Percentiles rank a stretch among this genome's conserved stretches.
Evolutionary conservation across 768 basidiomycete species (phyloP).

Genomic region (Udeniomyces megalosporus): DNA sequence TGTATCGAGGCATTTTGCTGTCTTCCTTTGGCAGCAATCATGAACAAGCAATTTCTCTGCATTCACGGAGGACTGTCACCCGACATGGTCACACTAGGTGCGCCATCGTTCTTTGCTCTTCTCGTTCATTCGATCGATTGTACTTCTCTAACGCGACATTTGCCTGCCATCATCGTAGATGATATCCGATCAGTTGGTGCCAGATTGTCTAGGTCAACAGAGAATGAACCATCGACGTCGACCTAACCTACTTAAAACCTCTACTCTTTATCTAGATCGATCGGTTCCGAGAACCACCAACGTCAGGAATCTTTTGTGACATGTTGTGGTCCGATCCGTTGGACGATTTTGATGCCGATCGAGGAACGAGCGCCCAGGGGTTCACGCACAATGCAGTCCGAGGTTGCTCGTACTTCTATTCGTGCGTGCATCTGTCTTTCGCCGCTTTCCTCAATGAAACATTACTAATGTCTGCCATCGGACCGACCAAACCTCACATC

Average conservation of each 20-base stretch:
- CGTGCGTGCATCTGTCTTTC: slow-evolving; percentile 38
- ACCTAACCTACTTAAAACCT: not conserved
- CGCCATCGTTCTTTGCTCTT: too few species aligned
- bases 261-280: slow-evolving; percentile 47
- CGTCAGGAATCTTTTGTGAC: slow-evolving; percentile 94
- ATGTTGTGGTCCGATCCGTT: slow-evolving; percentile 97
- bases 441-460: not conserved
- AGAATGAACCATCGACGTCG: too few species aligned
- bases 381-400: slow-evolving; percentile 94
- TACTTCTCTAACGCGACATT: too few species aligned
- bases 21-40: slow-evolving; percentile 84
- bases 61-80: slow-evolving; percentile 95
- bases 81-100: slow-evolving; percentile 79
- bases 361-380: slow-evolving; percentile 26
- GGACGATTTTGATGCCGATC: slow-evolving; percentile 85
- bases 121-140: too few species aligned
- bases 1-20: slow-evolving; percentile 97
- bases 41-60: slow-evolving; percentile 99
- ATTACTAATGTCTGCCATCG: not conserved
- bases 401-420: slow-evolving; percentile 94
- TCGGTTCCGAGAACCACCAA: slow-evolving; percentile 95
- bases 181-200: slow-evolving; percentile 66
- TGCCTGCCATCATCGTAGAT: too few species aligned
- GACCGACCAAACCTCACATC: not conserved
- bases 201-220: too few species aligned